Evolutionary conservation across 805 yeast species (phyloP).

Genomic region (Hanseniaspora guilliermondii): DNA sequence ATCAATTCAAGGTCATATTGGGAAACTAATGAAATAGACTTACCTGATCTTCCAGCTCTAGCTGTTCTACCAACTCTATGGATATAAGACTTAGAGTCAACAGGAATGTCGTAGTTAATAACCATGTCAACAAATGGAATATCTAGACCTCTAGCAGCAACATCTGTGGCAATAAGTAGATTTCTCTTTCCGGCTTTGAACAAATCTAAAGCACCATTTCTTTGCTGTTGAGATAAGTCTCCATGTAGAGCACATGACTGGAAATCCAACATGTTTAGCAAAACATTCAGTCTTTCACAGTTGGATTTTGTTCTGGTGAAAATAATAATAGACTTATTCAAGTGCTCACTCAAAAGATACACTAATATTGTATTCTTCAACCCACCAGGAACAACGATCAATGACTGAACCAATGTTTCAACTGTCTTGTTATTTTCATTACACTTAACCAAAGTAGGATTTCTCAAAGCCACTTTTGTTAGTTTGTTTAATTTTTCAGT

Average conservation of each 20-base stretch:
- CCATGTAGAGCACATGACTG: conserved; percentile 91
- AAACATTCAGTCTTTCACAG: conserved; percentile 76
- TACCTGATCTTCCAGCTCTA: conserved; percentile 83
- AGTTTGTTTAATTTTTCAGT: conserved; percentile 88
- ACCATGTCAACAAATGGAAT: conserved; percentile 71
- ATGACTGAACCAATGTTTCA: conserved; percentile 76
- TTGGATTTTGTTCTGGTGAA: conserved; percentile 93
- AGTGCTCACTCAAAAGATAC: conserved; percentile 65
- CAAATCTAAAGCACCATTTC: conserved; percentile 69
- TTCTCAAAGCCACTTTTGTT: conserved; percentile 78
- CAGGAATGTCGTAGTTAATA: conserved; percentile 66
- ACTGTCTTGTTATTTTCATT: conserved; percentile 87
- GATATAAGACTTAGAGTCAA: conserved; percentile 71
- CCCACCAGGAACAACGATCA: conserved; percentile 86
- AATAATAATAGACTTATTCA: conserved; percentile 77
- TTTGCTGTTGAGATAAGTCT: conserved; percentile 70
- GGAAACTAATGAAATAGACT: conserved; percentile 75
- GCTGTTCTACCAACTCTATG: conserved; percentile 94
- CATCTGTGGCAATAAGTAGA: conserved; percentile 70
- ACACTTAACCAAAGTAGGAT: conserved; percentile 63
- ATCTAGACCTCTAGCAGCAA: conserved; percentile 82
- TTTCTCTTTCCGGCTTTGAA: conserved; percentile 61
- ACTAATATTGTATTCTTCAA: conserved; percentile 79
- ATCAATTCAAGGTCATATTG: conserved; percentile 89
- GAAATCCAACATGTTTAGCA: conserved; percentile 72